Conservation (phyloP, 1,284 basidiomycete genomes). For the Cryptococcus floricola region DNA sequence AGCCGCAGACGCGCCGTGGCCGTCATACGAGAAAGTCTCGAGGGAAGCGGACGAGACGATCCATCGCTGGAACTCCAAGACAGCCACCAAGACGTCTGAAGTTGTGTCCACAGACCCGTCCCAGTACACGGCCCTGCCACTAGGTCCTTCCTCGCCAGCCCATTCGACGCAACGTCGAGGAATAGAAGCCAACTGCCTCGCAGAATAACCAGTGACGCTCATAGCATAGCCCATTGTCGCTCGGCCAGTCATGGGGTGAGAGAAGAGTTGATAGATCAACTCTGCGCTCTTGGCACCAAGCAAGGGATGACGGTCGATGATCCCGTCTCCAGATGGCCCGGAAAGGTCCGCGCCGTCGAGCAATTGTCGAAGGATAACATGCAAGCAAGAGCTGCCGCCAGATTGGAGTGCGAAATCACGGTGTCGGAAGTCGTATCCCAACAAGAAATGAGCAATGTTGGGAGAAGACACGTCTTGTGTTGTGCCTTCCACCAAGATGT, state of each 20-base stretch:
- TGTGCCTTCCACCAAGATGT: conserved; percentile 79
- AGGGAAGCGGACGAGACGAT: conserved; percentile 83
- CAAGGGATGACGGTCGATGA: conserved; percentile 66
- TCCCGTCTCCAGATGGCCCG: conserved; percentile 50
- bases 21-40: conserved; percentile 81
- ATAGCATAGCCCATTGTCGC: conserved; percentile 83
- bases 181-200: conserved; percentile 63
- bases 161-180: conserved; percentile 55
- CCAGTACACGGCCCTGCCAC: conserved; percentile 64
- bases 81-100: conserved; percentile 67
- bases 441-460: conserved; percentile 83
- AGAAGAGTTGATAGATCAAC: conserved; percentile 79
- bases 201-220: conserved; percentile 84
- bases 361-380: conserved; percentile 74
- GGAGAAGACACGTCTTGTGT: conserved; percentile 63
- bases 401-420: conserved; percentile 51
- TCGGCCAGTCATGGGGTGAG: conserved; percentile 76
- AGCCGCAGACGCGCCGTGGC: conserved; percentile 66
- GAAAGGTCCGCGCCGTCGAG: conserved; percentile 64
- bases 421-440: conserved; percentile 65
- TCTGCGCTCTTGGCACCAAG: conserved; percentile 83
- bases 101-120: conserved; percentile 74
- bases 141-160: conserved; percentile 38
- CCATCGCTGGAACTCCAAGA: conserved; percentile 76
- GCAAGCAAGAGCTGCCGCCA: conserved; percentile 61